These are phyloP conservation scores for Pyrus bretschneideri DNA, from an alignment of 306 rosid genomes.

Conservation along the genomic window DNA sequence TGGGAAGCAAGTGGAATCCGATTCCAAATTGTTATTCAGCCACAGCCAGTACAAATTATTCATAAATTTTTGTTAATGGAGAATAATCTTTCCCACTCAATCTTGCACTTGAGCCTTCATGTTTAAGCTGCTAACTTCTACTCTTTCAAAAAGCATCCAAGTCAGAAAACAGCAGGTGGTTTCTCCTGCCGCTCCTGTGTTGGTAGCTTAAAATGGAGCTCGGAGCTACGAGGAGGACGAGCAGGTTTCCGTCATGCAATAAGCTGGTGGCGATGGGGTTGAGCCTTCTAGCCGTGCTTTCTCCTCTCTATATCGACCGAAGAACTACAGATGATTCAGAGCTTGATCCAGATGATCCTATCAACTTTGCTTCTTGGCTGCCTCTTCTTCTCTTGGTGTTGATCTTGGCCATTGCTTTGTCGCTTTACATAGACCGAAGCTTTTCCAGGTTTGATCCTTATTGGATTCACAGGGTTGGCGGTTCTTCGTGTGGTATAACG, in stretches of 20 bases:
- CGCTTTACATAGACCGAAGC: slow-evolving; percentile 46
- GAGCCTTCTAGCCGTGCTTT: slow-evolving; percentile 63
- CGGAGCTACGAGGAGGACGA: slow-evolving; percentile 35
- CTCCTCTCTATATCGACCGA: slow-evolving; percentile 71
- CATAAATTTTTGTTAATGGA: slow-evolving; percentile 29
- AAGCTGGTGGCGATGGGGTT: slow-evolving; percentile 49
- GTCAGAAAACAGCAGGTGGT: slow-evolving; percentile 1
- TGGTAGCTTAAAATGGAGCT: slow-evolving; percentile 38
- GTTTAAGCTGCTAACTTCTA: slow-evolving; percentile 19
- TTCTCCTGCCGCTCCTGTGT: neutral
- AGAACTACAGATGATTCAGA: slow-evolving; percentile 39
- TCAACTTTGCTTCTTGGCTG: slow-evolving; percentile 34
- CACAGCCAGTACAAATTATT: neutral
- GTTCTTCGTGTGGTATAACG: slow-evolving; percentile 75
- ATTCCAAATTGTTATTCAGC: slow-evolving; percentile 19
- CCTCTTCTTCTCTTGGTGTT: slow-evolving; percentile 57
- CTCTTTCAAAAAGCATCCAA: neutral
- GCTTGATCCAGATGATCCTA: slow-evolving; percentile 35
- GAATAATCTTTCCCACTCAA: slow-evolving; percentile 26
- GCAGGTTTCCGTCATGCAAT: slow-evolving; percentile 52
- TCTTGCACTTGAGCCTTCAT: slow-evolving; percentile 21
- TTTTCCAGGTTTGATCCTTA: slow-evolving; percentile 57
- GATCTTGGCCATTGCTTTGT: slow-evolving; percentile 44
- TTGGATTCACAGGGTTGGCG: slow-evolving; percentile 86
- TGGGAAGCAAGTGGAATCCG: slow-evolving; percentile 31